Percentiles rank a stretch among this genome's conserved stretches.
Conservation (phyloP, 805 yeast genomes). For the Candida lessepsii region DNA sequence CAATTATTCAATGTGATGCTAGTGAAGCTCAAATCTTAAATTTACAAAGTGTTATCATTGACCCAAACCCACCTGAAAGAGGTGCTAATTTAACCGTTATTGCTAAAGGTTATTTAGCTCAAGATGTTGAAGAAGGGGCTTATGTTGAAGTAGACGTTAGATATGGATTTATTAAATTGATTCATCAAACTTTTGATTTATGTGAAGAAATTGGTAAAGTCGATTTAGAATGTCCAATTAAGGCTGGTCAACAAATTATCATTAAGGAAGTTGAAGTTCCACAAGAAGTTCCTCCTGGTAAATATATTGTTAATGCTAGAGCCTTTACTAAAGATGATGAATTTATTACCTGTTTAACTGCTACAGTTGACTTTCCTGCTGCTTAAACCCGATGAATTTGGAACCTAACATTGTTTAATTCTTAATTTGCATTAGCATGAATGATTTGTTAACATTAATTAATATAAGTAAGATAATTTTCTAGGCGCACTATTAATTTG, state of each 20-base stretch:
- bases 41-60: constrained; percentile 56
- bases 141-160: constrained; percentile 93
- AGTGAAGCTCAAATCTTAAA: constrained; percentile 60
- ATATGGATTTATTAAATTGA: constrained; percentile 84
- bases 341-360: constrained; percentile 80
- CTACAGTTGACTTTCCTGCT: constrained; percentile 59
- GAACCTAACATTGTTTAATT: not conserved
- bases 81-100: constrained; percentile 80
- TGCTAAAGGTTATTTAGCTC: constrained; percentile 65
- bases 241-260: constrained; percentile 64
- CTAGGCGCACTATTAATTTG: too few species aligned
- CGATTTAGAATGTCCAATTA: constrained; percentile 81
- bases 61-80: constrained; percentile 86
- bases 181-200: constrained; percentile 88
- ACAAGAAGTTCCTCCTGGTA: constrained; percentile 92
- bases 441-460: not conserved
- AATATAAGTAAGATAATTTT: too few species aligned
- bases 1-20: constrained; percentile 74
- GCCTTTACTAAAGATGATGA: constrained; percentile 86
- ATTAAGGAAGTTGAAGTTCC: constrained; percentile 81
- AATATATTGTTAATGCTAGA: constrained; percentile 79
- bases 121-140: constrained; percentile 74
- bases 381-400: too few species aligned
- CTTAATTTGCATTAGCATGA: not conserved
- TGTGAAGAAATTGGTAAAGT: constrained; percentile 86